Evolutionary conservation across 257 asterid species (phyloP), one percentile per base, ranked within the genome.

Genomic region (Penstemon newberryi): DNA sequence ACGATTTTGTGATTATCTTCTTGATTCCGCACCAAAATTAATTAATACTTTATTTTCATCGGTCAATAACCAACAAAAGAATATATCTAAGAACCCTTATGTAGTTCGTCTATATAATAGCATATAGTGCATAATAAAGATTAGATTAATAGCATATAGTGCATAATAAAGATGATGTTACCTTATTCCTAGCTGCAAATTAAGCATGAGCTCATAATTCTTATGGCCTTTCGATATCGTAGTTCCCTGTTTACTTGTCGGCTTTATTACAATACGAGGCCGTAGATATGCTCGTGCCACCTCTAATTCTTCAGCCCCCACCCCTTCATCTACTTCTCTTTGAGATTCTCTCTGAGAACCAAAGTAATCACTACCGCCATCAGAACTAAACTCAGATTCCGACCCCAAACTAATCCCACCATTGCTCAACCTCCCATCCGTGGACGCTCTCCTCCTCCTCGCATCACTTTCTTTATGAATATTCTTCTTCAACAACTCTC

Each of bases 111-210:
- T 53, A 13, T 53, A n/a, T 53, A 49, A 12, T 9, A 46, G 51
- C 54, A 49, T 3, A 49, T 46, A 46, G 9, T 46, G 54, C 18
- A 9, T 5, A 46, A 49, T 49, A 13, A 3, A 11, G 4, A 49
- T 49, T 2, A 10, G 11, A 9, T 10, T 49, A 11, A 6, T 7
- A 12, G n/a, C 60, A 71, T 37, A 55, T 10, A 5, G 55, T 63
- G 55, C 19, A 8, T 15, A 8, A 38, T 12, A 40, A 62, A 60
- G 64, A 50, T 52, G 69, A 8, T 38, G 5, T 3, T 88, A 93
- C 99, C 97, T 86, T 83, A 93, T 88, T 53, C 99, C 97, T 5
- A 93, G 96, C 90, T 90, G 96, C 85, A 93, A 80, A 79, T 93
- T 93, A 13, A 93, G 91, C 97, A 90, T 88, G 56, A 93, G 95